Evolutionary conservation across 2,329 filamentous ascomycete species (phyloP).

Genomic region (Penicillium sp.): DNA sequence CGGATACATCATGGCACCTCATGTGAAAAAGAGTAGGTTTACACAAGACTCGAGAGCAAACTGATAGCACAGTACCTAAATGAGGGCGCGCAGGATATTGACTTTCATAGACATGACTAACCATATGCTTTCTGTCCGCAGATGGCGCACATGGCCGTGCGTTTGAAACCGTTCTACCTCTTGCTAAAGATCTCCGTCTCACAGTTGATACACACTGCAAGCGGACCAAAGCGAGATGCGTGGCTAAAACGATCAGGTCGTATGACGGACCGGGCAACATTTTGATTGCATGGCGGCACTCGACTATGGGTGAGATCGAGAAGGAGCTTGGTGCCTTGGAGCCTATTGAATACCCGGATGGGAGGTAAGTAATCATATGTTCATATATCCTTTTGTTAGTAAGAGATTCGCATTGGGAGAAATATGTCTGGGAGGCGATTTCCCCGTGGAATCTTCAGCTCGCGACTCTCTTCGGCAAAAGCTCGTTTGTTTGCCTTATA

Average conservation of each 20-base stretch:
- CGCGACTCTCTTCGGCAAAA: background rate
- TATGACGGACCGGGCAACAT: constrained; percentile 24
- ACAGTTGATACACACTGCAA: constrained; percentile 23
- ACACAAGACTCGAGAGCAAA: background rate
- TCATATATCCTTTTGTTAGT: background rate
- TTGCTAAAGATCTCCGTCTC: constrained; percentile 24
- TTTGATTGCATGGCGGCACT: constrained; percentile 25
- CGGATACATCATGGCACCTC: constrained; percentile 24
- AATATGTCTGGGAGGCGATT: background rate
- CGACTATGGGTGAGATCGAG: constrained; percentile 19
- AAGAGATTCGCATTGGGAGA: background rate
- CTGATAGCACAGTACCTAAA: background rate
- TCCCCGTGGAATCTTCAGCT: background rate
- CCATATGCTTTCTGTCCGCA: background rate
- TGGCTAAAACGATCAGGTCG: constrained; percentile 13
- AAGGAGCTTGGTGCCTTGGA: constrained; percentile 16
- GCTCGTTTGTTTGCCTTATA: background rate
- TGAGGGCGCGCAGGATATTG: background rate
- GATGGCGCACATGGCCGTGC: constrained; percentile 16
- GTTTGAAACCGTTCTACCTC: constrained; percentile 21
- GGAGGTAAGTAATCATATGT: constrained; percentile 18
- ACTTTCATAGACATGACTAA: background rate
- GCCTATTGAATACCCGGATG: constrained; percentile 19
- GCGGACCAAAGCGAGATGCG: constrained; percentile 19
- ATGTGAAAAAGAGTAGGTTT: constrained; percentile 18